phyloP scores from a whole-genome alignment of 2,329 filamentous ascomycete species.

The Akanthomyces muscarius region DNA sequence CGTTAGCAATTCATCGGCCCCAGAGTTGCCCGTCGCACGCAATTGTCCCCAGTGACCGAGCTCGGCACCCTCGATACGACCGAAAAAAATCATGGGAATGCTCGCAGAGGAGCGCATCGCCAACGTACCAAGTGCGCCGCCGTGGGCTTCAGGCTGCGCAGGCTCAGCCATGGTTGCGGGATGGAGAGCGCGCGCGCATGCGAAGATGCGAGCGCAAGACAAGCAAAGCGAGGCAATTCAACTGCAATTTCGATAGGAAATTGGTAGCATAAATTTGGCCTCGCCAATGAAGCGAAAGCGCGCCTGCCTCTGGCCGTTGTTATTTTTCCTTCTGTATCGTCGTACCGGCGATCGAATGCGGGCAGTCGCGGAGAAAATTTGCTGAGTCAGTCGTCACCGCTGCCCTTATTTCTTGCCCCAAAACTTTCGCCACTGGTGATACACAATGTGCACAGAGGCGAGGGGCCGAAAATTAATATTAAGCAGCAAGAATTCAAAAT shows the following conservation, averaged over 20 bases:
- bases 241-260: neutral
- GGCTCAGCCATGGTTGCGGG: constrained; percentile 39
- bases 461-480: constrained; percentile 23
- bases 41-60: neutral
- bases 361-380: constrained; percentile 39
- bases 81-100: neutral
- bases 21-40: neutral
- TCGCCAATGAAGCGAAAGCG: neutral
- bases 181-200: constrained; percentile 17
- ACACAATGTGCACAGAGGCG: constrained; percentile 34
- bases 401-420: constrained; percentile 41
- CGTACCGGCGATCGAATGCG: constrained; percentile 21
- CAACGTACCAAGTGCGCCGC: constrained; percentile 35
- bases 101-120: neutral
- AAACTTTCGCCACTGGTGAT: constrained; percentile 33
- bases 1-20: constrained; percentile 24
- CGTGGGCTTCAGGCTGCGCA: constrained; percentile 33
- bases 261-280: no score
- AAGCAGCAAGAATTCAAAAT: constrained; percentile 22
- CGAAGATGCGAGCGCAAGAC: constrained; percentile 20
- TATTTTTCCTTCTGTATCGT: neutral
- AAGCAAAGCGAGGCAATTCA: constrained; percentile 7
- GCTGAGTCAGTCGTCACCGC: constrained; percentile 36
- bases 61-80: neutral
- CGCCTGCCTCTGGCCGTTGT: neutral